A percentile compares a stretch with the other conserved stretches of the same genome.
These are phyloP conservation scores for Laburnicola sp. DNA, from an alignment of 2,329 filamentous ascomycete genomes.

Conservation along the genomic window DNA sequence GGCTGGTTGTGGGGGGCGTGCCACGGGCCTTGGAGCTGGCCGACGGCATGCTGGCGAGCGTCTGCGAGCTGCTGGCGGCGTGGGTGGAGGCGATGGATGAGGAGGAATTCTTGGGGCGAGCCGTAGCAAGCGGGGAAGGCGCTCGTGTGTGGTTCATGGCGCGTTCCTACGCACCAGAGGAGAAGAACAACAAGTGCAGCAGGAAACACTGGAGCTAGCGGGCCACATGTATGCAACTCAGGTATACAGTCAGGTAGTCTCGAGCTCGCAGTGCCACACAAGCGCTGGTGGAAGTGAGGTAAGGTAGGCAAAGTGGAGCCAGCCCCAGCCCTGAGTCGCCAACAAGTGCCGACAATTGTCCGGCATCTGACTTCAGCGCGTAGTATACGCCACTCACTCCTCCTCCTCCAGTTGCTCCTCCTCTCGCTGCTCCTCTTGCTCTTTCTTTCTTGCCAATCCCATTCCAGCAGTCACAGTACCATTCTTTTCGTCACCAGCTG, in stretches of 20 bases:
- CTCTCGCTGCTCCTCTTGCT: slow-evolving; percentile 1
- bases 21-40: slow-evolving; percentile 29
- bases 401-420: not conserved
- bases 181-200: slow-evolving; percentile 3
- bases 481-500: not conserved
- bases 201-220: slow-evolving; percentile 1
- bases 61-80: slow-evolving; percentile 25
- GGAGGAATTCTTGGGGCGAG: slow-evolving; percentile 34
- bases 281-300: slow-evolving; percentile 6
- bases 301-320: slow-evolving; percentile 4
- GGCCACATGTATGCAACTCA: slow-evolving; percentile 5
- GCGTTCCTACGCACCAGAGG: slow-evolving; percentile 19
- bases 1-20: slow-evolving; percentile 32
- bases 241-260: slow-evolving; percentile 1
- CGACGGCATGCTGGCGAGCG: slow-evolving; percentile 31
- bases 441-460: not conserved
- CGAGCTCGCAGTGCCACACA: slow-evolving; percentile 19
- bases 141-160: slow-evolving; percentile 36
- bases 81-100: slow-evolving; percentile 33
- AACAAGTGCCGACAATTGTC: not conserved
- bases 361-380: not conserved
- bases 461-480: not conserved
- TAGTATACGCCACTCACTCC: not conserved
- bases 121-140: slow-evolving; percentile 36
- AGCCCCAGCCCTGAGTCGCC: not conserved